Evolutionary conservation across 2,329 filamentous ascomycete species (phyloP).

Genomic region (Trichoderma pleuroti): DNA sequence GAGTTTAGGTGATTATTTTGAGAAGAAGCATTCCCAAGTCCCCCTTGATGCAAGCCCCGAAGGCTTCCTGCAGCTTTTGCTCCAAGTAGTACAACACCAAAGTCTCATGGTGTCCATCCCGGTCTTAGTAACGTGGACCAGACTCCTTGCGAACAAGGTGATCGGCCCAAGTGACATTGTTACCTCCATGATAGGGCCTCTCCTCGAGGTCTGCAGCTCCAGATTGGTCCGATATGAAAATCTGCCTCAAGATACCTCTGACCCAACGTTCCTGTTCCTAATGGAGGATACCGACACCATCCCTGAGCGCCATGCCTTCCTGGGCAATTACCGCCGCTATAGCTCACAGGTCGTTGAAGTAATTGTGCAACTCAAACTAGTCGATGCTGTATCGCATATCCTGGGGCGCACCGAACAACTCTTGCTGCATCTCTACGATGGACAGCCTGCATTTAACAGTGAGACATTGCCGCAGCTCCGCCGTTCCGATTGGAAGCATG

Average conservation of each 20-base stretch:
- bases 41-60: constrained; percentile 63
- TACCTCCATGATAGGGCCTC: constrained; percentile 63
- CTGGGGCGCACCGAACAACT: constrained; percentile 73
- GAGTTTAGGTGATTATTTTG: constrained; percentile 78
- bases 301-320: constrained; percentile 89
- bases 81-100: constrained; percentile 74
- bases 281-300: constrained; percentile 93
- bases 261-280: constrained; percentile 76
- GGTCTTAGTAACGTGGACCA: constrained; percentile 84
- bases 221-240: constrained; percentile 85
- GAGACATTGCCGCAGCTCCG: constrained; percentile 27
- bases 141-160: constrained; percentile 68
- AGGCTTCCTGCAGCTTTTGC: constrained; percentile 74
- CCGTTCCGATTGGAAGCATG: background rate
- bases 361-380: constrained; percentile 75
- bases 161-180: constrained; percentile 62
- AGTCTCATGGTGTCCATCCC: constrained; percentile 94
- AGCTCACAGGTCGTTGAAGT: constrained; percentile 82
- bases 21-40: constrained; percentile 67
- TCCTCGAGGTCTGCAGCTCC: constrained; percentile 79
- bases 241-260: constrained; percentile 74
- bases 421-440: constrained; percentile 71
- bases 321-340: constrained; percentile 92
- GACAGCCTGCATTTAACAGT: constrained; percentile 64
- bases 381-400: constrained; percentile 84